Conservation (phyloP, 2,329 filamentous ascomycete genomes). For the Eurotiales sp. region DNA sequence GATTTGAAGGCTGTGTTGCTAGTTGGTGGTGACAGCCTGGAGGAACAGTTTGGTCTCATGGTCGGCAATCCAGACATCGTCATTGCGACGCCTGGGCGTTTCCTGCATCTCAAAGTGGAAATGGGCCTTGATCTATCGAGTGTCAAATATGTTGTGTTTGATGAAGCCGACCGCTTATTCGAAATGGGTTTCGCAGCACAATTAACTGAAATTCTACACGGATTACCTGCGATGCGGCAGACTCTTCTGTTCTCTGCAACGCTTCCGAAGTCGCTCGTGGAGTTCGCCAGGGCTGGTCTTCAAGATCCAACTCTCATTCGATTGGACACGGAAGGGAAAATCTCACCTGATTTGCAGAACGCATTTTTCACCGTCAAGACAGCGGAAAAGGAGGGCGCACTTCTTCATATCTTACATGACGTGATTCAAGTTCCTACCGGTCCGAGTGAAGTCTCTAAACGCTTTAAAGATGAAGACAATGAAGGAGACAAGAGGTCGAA, state of each 20-base stretch:
- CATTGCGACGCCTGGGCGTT: constrained; percentile 94
- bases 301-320: constrained; percentile 89
- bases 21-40: constrained; percentile 90
- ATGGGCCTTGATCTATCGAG: constrained; percentile 91
- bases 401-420: constrained; percentile 84
- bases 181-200: constrained; percentile 98
- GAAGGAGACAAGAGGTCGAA: constrained; percentile 39
- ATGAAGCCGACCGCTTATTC: constrained; percentile 94
- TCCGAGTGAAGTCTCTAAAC: constrained; percentile 51
- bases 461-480: constrained; percentile 38
- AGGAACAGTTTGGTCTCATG: constrained; percentile 93
- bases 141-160: constrained; percentile 91
- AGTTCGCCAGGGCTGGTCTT: constrained; percentile 89
- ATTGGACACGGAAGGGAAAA: constrained; percentile 89
- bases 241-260: constrained; percentile 95
- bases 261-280: constrained; percentile 86
- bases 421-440: constrained; percentile 86
- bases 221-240: constrained; percentile 77
- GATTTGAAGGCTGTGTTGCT: constrained; percentile 86
- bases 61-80: constrained; percentile 93
- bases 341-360: constrained; percentile 92
- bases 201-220: constrained; percentile 86
- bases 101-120: constrained; percentile 93
- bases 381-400: constrained; percentile 86
- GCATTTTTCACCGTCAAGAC: constrained; percentile 93